Evolutionary conservation across 2,329 filamentous ascomycete species (phyloP), one percentile per base, ranked within the genome.

Genomic region (Trichoderma cornu-damae): DNA sequence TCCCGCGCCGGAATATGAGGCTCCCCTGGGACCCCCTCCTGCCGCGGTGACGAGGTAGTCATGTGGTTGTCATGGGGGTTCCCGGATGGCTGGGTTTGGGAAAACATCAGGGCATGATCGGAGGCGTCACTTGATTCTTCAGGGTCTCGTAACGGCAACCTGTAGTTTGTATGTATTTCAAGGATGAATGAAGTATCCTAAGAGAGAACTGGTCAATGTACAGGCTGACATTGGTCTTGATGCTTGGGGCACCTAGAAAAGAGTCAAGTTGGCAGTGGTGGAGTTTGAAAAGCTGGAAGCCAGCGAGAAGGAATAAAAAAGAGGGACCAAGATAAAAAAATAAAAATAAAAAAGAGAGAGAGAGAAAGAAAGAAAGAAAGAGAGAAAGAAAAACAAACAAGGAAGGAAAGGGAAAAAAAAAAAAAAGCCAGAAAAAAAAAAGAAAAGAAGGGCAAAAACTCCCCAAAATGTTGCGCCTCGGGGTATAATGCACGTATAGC

Each of bases 1-100:
- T 49, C 56, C 49, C 42, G 59, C 65, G 32, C 64, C 61, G 9
- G 64, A 66, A 9, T 71, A 69, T 63, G 72, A 73, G 32, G 71
- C 79, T 6, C 80, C 80, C 6, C 60, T 73, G 4, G 80, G 80
- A 37, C 78, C 80, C 22, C 79, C 80, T 8, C 77, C 78, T 14
- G 59, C 64, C 35, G 60, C 34, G 14, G 46, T 46, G 26, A 18
- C 16, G 28, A 43, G 26, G 26, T 35, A 26, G 6, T 40, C 7
- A 35, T 30, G 14, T 26, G 11, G 18, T 7, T 12, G 14, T 24
- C 16, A 7, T 14, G 24, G 5, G 7, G 5, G 24, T 7, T 51
- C 5, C 24, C 16, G 3, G 2, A 18, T 18, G 2, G 1, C 8
- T 20, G 14, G 18, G 9, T 3, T 6, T 4, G 4, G 9, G 9